Percentiles rank a stretch among this genome's conserved stretches.
Conservation (phyloP, 169 alveolate genomes). For the Cardiosporidium cionae region DNA sequence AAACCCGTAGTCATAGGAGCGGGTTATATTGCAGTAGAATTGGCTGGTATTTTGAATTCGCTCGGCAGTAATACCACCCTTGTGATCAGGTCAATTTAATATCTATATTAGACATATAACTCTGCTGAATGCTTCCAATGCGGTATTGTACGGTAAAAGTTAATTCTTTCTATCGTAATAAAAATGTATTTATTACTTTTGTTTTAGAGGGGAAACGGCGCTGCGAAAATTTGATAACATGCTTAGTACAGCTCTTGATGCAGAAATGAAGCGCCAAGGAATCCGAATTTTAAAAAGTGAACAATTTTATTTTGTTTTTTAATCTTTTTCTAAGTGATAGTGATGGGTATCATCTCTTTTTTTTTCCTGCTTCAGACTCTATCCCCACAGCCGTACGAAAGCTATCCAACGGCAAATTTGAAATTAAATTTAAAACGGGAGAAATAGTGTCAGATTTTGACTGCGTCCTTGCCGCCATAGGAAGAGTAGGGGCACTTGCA, state of each 20-base stretch:
- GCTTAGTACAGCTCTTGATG: constrained; percentile 66
- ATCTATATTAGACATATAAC: too few species aligned
- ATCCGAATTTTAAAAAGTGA: constrained; percentile 13
- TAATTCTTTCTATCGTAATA: too few species aligned
- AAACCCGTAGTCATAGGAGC: constrained; percentile 85
- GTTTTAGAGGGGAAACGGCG: constrained; percentile 44
- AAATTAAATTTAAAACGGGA: not conserved
- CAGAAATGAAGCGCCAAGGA: constrained; percentile 52
- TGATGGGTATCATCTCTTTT: too few species aligned
- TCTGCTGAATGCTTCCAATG: too few species aligned
- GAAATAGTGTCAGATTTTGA: not conserved
- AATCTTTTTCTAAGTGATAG: too few species aligned
- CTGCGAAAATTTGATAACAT: constrained; percentile 37
- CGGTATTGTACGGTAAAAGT: too few species aligned
- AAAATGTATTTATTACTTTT: too few species aligned
- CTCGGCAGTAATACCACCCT: constrained; percentile 76
- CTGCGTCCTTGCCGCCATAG: not conserved
- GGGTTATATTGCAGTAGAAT: constrained; percentile 88
- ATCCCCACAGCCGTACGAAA: not conserved
- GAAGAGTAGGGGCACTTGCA: too few species aligned
- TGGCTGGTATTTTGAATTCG: constrained; percentile 76
- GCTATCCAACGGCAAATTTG: not conserved
- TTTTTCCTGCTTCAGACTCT: too few species aligned
- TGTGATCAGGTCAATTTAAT: too few species aligned
- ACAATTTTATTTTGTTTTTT: not conserved